Conservation (phyloP, 345 rosid genomes). For the Boechera retrofracta region DNA sequence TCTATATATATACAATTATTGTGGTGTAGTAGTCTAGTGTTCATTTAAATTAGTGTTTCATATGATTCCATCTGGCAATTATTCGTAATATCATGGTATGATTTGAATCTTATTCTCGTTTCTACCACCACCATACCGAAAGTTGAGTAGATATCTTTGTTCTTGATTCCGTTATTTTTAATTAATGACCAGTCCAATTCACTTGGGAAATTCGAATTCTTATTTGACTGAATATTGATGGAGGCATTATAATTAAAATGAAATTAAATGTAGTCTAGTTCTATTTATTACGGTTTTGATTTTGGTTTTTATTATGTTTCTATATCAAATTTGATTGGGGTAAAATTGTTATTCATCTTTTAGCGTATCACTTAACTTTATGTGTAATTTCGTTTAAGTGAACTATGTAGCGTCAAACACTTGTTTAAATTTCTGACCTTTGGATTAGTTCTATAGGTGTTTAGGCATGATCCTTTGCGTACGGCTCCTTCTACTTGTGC, state of each 20-base stretch:
- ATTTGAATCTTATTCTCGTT: slow-evolving; percentile 41
- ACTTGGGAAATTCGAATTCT: slow-evolving; percentile 1
- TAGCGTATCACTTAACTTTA: not conserved
- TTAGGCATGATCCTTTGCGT: not conserved
- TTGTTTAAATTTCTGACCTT: not conserved
- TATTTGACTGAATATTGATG: not conserved
- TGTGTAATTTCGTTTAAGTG: not conserved
- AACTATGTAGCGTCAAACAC: not conserved
- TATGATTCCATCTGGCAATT: slow-evolving; percentile 10
- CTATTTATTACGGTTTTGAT: not conserved
- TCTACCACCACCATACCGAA: slow-evolving; percentile 38
- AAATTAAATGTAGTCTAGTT: not conserved
- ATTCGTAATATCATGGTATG: slow-evolving; percentile 1
- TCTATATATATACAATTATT: slow-evolving; percentile 24
- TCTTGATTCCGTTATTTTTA: slow-evolving; percentile 32
- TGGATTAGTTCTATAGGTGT: not conserved
- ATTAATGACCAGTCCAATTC: slow-evolving; percentile 8
- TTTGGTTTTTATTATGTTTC: not conserved
- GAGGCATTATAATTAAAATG: not conserved
- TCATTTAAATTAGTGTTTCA: not conserved
- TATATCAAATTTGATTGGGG: not conserved
- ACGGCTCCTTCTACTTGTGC: not conserved
- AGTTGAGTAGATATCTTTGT: slow-evolving; percentile 39
- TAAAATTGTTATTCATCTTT: not conserved
- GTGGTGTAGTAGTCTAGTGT: slow-evolving; percentile 5